phyloP scores from a whole-genome alignment of 148 eudicot genomes.

The Linanthus parryae region DNA sequence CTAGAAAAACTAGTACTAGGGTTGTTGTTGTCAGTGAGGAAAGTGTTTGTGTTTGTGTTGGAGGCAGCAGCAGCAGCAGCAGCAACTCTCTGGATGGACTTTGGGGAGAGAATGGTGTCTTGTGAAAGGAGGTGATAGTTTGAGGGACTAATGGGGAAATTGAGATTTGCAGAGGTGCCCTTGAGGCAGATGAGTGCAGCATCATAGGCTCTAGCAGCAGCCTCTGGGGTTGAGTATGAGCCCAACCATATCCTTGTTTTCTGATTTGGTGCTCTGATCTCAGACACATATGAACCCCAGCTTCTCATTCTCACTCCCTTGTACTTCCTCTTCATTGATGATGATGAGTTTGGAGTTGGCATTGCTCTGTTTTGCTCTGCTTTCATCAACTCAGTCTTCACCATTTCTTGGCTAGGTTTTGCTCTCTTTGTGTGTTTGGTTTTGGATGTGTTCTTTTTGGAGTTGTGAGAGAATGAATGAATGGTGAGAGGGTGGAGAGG shows the following conservation, averaged over 20 bases:
- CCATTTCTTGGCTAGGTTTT: conserved; percentile 25
- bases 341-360: conserved; percentile 16
- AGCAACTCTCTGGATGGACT: conserved; percentile 65
- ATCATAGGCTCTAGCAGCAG: conserved; percentile 91
- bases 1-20: conserved; percentile 8
- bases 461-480: too few species aligned
- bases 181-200: conserved; percentile 85
- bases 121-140: not conserved
- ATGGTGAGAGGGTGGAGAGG: not conserved
- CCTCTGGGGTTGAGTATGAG: conserved; percentile 81
- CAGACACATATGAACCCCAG: conserved; percentile 90
- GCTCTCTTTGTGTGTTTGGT: conserved; percentile 5
- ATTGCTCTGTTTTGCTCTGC: conserved; percentile 17
- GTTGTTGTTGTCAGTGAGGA: conserved; percentile 10
- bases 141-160: conserved; percentile 39
- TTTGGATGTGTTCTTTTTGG: conserved; percentile 1
- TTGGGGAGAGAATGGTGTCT: conserved; percentile 41
- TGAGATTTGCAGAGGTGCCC: conserved; percentile 70
- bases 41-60: conserved; percentile 3
- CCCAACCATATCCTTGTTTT: conserved; percentile 90
- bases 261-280: conserved; percentile 78
- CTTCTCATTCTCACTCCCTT: conserved; percentile 90
- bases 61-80: conserved; percentile 47
- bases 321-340: conserved; percentile 31
- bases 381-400: conserved; percentile 48